Evolutionary conservation across 495 filamentous ascomycete species (phyloP).

Genomic region (Elasticomyces elasticus): DNA sequence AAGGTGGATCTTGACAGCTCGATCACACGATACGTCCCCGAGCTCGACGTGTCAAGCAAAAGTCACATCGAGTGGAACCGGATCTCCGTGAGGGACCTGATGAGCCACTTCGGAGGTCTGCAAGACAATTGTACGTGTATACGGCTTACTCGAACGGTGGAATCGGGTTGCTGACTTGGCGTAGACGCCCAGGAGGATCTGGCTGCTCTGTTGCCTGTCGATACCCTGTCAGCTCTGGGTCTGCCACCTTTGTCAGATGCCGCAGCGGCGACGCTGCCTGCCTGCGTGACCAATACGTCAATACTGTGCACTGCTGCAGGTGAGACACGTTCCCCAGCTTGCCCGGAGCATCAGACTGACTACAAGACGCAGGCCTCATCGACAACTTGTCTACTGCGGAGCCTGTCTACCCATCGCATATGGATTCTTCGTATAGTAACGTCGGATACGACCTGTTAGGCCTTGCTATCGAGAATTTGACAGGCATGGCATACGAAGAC

Average conservation of each 20-base stretch:
- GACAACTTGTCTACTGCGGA: background rate
- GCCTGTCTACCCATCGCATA: slow-evolving; percentile 26
- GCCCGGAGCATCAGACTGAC: background rate
- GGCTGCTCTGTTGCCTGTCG: background rate
- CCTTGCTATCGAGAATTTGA: slow-evolving; percentile 23
- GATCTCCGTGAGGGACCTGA: slow-evolving; percentile 25
- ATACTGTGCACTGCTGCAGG: background rate
- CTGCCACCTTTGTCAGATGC: background rate
- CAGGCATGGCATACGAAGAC: slow-evolving; percentile 20
- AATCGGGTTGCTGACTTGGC: background rate
- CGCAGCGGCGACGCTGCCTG: background rate
- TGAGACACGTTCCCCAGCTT: background rate
- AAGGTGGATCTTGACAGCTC: slow-evolving; percentile 25
- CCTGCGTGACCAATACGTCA: background rate
- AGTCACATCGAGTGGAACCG: slow-evolving; percentile 21
- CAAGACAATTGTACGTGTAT: slow-evolving; percentile 1
- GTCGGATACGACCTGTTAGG: slow-evolving; percentile 26
- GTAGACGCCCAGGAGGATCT: background rate
- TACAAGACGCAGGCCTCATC: background rate
- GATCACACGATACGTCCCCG: slow-evolving; percentile 20
- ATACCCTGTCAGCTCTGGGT: background rate
- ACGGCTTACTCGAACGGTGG: too few species aligned
- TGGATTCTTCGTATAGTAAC: slow-evolving; percentile 27
- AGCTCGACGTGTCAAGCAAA: slow-evolving; percentile 4
- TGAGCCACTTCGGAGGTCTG: slow-evolving; percentile 23